Base-by-base conservation (phyloP, 164 flowering plant genomes). In the Santalum album region DNA sequence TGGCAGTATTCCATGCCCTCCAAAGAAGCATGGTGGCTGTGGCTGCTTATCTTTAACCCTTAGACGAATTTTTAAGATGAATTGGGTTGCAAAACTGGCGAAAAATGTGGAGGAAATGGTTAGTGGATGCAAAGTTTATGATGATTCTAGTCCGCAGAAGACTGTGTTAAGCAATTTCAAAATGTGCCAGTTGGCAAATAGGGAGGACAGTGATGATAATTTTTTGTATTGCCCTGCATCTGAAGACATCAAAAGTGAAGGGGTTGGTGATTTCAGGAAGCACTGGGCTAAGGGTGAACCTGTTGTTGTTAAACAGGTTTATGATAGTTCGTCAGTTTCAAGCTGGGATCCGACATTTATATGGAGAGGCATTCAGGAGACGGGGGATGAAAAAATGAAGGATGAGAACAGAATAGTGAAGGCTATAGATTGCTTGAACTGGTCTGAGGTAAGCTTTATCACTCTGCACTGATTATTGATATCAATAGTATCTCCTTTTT, bases 51-150 rank as follows among this genome's bases (percentile, higher is more conserved):
- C 74, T 16, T 62, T 92, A 67, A 64, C 70, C 25, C 73, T 92
- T 38, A 74, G 69, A 57, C 83, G 99, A 59, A 85, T 89, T 29
- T 92, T 89, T 61, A 92, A 89, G 80, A 81, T 87, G 80, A 92
- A 92, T 53, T 92, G 99, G 99, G 94, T 89, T 65, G 94, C 96
- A 40, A 92, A 87, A 61, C 77, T 92, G 55, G 87, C 83, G 25
- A 92, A 89, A 73, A 81, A 78, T 77, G 82, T 78, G n/a, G 96
- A 89, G 69, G 97, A 92, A 74, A 81, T 92, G 89, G 94, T 92
- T 54, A 73, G 69, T 67, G 95, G 95, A 25, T 92, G 96, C 61
- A 85, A 75, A 64, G 69, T 78, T 60, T 24, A 57, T 61, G 79
- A 75, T 54, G 34, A 49, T 55, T 67, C 55, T 21, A 32, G 52